Evolutionary conservation across 2,329 filamentous ascomycete genomes (phyloP), one percentile per base, ranked within the genome.

Genomic region (Colletotrichum gloeosporioides): DNA sequence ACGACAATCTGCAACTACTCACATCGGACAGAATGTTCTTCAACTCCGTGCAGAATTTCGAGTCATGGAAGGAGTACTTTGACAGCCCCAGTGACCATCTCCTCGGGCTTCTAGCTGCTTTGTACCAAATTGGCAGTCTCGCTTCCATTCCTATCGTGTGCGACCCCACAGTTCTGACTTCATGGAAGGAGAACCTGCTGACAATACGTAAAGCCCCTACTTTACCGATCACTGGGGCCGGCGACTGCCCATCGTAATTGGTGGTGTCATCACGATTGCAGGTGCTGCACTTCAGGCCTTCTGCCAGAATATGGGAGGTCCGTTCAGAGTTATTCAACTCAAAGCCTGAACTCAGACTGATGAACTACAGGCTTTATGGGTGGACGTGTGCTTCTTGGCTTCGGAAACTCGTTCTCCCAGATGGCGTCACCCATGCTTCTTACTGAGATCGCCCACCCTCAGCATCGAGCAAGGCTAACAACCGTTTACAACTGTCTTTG

Each of bases 51-150:
- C 86, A 88, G 79, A 85, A 86, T 78, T 86, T 88, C 78, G 78
- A 85, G 1, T 81, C 82, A 31, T 90, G 87, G 88, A 83, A 87
- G 79, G 80, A 81, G 27, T 88, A 86, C 80, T 92, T 92, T 78
- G 83, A 84, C 32, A 65, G 89, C 73, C 90, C 86, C 1, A 55
- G 86, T 80, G 81, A 87, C 78, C 80, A 83, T 75, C 78, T 82
- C 80, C 82, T 88, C 8, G 91, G 91, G 68, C 86, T 93, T 36
- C 85, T 93, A 4, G 88, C 88, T 12, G 90, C 91, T 8, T 88
- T 90, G 77, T 93, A 92, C 82, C 90, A 90, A 78, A 88, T 93
- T 53, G 91, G 91, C 61, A 90, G 89, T 73, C 87, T 93, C 75
- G 83, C 86, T 57, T 89, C 89, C 31, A 89, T 93, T 53, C 90